These are phyloP conservation scores for Alternaria longipes DNA, from an alignment of 2,329 filamentous ascomycete species.

Conservation along the genomic window DNA sequence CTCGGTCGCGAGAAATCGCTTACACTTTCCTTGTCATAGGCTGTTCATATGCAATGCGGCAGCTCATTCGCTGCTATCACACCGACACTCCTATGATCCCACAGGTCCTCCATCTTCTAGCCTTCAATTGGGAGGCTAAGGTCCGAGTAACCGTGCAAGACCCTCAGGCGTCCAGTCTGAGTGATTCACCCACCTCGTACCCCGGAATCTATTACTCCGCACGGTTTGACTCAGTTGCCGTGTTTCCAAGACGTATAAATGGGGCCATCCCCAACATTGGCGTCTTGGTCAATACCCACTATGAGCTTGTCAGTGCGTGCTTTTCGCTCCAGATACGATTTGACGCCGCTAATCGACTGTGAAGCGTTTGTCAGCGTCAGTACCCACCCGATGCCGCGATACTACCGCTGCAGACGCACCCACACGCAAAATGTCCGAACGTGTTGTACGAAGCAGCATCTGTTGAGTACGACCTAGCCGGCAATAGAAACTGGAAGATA, in stretches of 20 bases:
- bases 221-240: slow-evolving; percentile 2
- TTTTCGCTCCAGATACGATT: neutral
- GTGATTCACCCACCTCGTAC: neutral
- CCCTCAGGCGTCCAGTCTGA: neutral
- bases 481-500: slow-evolving; percentile 65
- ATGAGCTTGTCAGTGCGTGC: slow-evolving; percentile 1
- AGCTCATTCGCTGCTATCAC: neutral
- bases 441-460: slow-evolving; percentile 47
- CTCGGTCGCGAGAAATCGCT: neutral
- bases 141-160: neutral
- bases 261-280: slow-evolving; percentile 17
- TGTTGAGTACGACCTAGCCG: slow-evolving; percentile 64
- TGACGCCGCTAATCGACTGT: neutral
- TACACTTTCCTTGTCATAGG: neutral
- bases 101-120: neutral
- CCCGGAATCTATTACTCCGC: slow-evolving; percentile 2
- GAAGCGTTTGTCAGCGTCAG: neutral
- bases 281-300: slow-evolving; percentile 11
- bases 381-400: neutral
- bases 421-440: neutral
- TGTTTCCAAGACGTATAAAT: slow-evolving; percentile 15
- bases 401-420: neutral
- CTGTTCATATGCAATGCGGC: neutral
- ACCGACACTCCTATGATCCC: neutral
- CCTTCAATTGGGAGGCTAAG: neutral